These are phyloP conservation scores for Lepiota venenata DNA, from an alignment of 768 basidiomycete species.

Conservation along the genomic window DNA sequence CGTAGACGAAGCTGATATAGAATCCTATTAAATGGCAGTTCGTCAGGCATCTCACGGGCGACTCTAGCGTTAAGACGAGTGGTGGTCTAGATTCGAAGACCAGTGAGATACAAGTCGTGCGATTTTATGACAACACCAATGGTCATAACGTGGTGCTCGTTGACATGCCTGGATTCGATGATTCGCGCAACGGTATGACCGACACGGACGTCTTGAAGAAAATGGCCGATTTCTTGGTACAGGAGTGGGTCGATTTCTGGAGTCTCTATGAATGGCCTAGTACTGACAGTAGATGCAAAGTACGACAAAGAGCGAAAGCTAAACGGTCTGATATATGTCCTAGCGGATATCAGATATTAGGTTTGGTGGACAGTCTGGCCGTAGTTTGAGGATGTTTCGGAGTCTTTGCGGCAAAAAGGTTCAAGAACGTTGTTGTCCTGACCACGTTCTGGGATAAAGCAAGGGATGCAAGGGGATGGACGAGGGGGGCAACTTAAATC, in stretches of 20 bases:
- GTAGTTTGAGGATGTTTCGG: slow-evolving; percentile 42
- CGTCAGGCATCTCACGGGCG: background rate
- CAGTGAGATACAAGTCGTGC: background rate
- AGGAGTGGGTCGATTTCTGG: slow-evolving; percentile 3
- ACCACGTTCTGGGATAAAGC: slow-evolving; percentile 44
- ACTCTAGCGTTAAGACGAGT: background rate
- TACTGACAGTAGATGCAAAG: slow-evolving; percentile 10
- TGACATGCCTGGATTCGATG: slow-evolving; percentile 26
- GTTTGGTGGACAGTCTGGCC: slow-evolving; percentile 31
- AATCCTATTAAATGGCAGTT: too few relatives aligned
- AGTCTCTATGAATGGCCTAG: background rate
- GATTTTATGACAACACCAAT: slow-evolving; percentile 10
- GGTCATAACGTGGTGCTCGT: slow-evolving; percentile 17
- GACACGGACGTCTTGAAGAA: slow-evolving; percentile 34
- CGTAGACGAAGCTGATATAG: background rate
- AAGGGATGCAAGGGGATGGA: slow-evolving; percentile 24
- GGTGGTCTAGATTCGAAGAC: background rate
- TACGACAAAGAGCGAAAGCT: slow-evolving; percentile 21
- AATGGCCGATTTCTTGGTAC: slow-evolving; percentile 22
- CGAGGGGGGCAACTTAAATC: slow-evolving; percentile 33
- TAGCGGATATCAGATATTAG: slow-evolving; percentile 34
- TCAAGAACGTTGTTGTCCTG: slow-evolving; percentile 41
- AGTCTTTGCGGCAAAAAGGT: slow-evolving; percentile 39
- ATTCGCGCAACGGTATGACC: slow-evolving; percentile 21
- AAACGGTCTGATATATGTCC: slow-evolving; percentile 36